A percentile compares a stretch with the other conserved stretches of the same genome.
Evolutionary conservation across 495 filamentous ascomycete genomes (phyloP).

Genomic region (Pyrenula aspistea): DNA sequence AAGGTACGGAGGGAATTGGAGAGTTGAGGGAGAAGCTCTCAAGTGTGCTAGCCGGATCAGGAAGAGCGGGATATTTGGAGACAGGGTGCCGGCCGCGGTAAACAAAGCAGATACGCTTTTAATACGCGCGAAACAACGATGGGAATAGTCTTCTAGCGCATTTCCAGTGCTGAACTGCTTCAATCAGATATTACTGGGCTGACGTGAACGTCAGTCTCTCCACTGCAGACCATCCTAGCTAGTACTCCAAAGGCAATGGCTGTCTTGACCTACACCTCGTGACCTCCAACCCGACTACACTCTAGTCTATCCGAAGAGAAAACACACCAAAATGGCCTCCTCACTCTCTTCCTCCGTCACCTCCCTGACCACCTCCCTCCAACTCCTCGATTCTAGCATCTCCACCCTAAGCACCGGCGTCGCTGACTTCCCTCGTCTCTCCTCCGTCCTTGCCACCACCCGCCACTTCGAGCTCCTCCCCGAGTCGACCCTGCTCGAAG

Average conservation of each 20-base stretch:
- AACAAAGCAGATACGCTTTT: neutral
- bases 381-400: slow-evolving; percentile 64
- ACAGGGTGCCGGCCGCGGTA: neutral
- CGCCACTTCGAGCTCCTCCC: slow-evolving; percentile 73
- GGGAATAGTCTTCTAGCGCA: too few relatives aligned
- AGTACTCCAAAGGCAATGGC: too few relatives aligned
- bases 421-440: slow-evolving; percentile 61
- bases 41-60: neutral
- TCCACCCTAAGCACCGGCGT: slow-evolving; percentile 59
- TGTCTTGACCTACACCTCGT: too few relatives aligned
- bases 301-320: too few relatives aligned
- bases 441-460: slow-evolving; percentile 58
- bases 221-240: too few relatives aligned
- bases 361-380: slow-evolving; percentile 57
- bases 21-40: slow-evolving; percentile 1
- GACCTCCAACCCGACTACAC: too few relatives aligned
- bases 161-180: too few relatives aligned
- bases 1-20: slow-evolving; percentile 9
- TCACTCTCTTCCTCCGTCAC: slow-evolving; percentile 53
- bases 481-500: slow-evolving; percentile 51
- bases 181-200: too few relatives aligned
- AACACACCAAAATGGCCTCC: slow-evolving; percentile 20
- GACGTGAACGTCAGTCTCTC: too few relatives aligned
- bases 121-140: too few relatives aligned
- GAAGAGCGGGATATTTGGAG: neutral